A percentile compares a stretch with the other conserved stretches of the same genome.
These are phyloP conservation scores for Syncephalastrum monosporum DNA, from an alignment of 371 early-diverging fungal genomes.

Conservation along the genomic window DNA sequence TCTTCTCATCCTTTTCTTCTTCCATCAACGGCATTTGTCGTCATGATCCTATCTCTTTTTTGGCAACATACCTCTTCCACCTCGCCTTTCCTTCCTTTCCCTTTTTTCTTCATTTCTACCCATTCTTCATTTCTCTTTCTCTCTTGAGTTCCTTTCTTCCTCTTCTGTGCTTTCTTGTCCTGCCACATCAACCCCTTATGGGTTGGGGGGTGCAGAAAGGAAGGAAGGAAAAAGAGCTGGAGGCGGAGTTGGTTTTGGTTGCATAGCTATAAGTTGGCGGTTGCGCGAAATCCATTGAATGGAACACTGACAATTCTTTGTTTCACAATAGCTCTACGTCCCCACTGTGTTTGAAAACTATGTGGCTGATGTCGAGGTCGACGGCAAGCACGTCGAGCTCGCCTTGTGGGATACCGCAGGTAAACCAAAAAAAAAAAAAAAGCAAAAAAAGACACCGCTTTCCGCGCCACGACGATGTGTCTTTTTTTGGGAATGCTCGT, in stretches of 20 bases:
- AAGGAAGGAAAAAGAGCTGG: not conserved
- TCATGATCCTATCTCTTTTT: too few species aligned
- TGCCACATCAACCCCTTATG: too few species aligned
- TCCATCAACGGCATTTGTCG: too few species aligned
- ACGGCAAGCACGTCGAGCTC: constrained; percentile 90
- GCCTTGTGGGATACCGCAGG: constrained; percentile 99
- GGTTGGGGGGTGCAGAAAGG: constrained; percentile 8
- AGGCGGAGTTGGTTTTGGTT: constrained; percentile 3
- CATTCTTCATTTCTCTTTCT: too few species aligned
- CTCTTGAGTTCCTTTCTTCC: too few species aligned
- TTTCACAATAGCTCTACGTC: constrained; percentile 54
- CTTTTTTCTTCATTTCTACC: too few species aligned
- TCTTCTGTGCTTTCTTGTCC: too few species aligned
- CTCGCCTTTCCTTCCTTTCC: too few species aligned
- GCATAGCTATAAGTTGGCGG: too few species aligned
- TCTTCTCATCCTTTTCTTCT: too few species aligned
- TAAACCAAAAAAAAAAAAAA: constrained; percentile 16
- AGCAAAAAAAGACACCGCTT: constrained; percentile 1
- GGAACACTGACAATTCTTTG: constrained; percentile 3
- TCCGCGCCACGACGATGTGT: constrained; percentile 6
- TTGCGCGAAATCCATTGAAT: not conserved
- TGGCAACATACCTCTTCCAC: too few species aligned
- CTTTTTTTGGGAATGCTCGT: constrained; percentile 13
- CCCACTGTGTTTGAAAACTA: constrained; percentile 98
- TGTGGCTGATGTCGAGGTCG: constrained; percentile 91